Percentiles rank a stretch among this genome's conserved stretches.
These are phyloP conservation scores for Inga leiocalycina DNA, from an alignment of 306 rosid genomes.

Conservation along the genomic window DNA sequence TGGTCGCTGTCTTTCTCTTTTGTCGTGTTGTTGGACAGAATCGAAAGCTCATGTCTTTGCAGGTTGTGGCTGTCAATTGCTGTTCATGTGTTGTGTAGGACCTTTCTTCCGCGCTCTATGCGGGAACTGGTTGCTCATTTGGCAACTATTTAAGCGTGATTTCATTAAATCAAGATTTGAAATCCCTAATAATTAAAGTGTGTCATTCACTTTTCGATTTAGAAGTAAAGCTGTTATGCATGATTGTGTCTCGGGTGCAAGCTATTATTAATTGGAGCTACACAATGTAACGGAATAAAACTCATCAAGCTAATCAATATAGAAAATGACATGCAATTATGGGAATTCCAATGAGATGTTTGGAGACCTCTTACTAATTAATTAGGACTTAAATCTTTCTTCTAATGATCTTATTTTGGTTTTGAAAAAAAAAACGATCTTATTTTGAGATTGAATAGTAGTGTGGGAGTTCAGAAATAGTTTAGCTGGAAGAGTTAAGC, in stretches of 20 bases:
- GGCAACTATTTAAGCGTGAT: background rate
- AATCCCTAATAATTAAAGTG: background rate
- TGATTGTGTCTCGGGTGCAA: constrained; percentile 18
- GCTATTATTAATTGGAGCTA: constrained; percentile 2
- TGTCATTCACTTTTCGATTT: background rate
- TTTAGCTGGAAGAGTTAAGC: no score
- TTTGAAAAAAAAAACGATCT: background rate
- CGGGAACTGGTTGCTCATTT: background rate
- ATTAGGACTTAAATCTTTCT: background rate
- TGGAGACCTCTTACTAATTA: background rate
- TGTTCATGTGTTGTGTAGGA: constrained; percentile 38
- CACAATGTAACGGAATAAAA: background rate
- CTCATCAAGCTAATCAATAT: background rate
- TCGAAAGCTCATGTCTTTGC: constrained; percentile 1
- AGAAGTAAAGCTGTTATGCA: background rate
- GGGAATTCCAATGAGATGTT: background rate
- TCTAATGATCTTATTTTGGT: background rate
- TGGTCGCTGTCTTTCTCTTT: background rate
- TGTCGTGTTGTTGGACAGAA: constrained; percentile 28
- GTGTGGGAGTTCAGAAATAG: no score
- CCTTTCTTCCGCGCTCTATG: constrained; percentile 16
- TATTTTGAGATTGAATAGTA: background rate
- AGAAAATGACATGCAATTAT: background rate
- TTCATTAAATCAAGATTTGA: background rate
- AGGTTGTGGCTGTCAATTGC: constrained; percentile 27